Evolutionary conservation across 306 rosid genomes (phyloP), one percentile per base, ranked within the genome.

Genomic region (Trichosanthes truncata): DNA sequence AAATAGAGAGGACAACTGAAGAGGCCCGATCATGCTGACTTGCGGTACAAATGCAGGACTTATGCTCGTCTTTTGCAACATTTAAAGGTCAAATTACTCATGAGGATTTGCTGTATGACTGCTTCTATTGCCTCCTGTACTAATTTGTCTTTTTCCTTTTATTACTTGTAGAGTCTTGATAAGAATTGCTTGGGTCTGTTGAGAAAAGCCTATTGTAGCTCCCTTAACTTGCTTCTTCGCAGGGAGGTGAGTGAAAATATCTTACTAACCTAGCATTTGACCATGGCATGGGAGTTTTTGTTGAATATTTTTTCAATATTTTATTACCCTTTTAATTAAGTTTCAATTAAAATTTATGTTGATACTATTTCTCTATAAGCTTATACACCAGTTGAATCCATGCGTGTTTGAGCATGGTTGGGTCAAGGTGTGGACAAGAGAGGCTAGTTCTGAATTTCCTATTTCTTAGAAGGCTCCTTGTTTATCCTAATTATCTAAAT

Each of bases 21-120:
- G 88, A 91, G 97, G 91, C 99, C 97, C 6, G 99, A 95, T 88
- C 99, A 91, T 86, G 91, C 97, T 89, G 97, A 91, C 81, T 81
- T 93, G 84, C 90, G 97, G 86, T 89, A 82, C 87, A 95, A 89
- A 88, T 95, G 97, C 88, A 87, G 93, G 92, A 91, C 93, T 74
- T 92, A 95, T 79, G 97, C 97, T 56, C 92, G 96, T 80, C 93
- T 95, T 85, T 74, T 95, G 84, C 97, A 89, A 81, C 93, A 93
- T 83, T 84, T 95, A 84, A 95, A 95, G 97, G 99, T 94, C 51
- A 72, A 68, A 75, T 29, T 73, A 53, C 67, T 31, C 3, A 79
- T 52, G 81, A 62, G 60, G 76, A 55, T 55, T 75, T 45, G 36
- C 13, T 23, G 13, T 55, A 52, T 51, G 69, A 46, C 13, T 38